Conservation (phyloP, 495 filamentous ascomycete genomes). For the Hypoxylon lenormandii region DNA sequence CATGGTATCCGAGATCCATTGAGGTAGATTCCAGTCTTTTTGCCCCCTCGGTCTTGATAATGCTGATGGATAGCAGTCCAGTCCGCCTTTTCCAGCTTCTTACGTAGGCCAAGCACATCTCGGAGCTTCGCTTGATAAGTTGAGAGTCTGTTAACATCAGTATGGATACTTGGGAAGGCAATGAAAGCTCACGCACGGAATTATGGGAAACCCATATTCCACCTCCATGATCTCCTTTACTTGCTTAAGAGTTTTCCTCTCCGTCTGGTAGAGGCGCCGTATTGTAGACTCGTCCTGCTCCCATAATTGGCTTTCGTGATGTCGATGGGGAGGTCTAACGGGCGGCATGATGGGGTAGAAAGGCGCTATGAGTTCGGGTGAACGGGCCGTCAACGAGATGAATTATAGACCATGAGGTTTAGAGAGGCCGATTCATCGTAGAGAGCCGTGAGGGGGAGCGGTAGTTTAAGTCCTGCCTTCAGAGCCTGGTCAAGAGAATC, state of each 20-base stretch:
- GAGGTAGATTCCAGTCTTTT: constrained; percentile 32
- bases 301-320: constrained; percentile 4
- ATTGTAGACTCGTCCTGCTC: constrained; percentile 23
- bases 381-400: too few species aligned
- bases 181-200: constrained; percentile 11
- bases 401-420: neutral
- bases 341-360: constrained; percentile 13
- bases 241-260: constrained; percentile 36
- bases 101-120: constrained; percentile 31
- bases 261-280: constrained; percentile 25
- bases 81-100: constrained; percentile 44
- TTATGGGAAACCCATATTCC: constrained; percentile 27
- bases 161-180: neutral
- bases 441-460: neutral
- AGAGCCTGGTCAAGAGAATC: neutral
- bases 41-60: constrained; percentile 13
- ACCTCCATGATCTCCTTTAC: constrained; percentile 41
- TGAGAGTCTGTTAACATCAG: constrained; percentile 22
- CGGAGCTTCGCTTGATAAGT: constrained; percentile 45
- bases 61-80: constrained; percentile 33
- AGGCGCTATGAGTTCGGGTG: too few species aligned
- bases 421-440: neutral
- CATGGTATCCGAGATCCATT: constrained; percentile 35
- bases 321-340: neutral
- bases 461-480: neutral